Base-by-base conservation (phyloP, 2,329 filamentous ascomycete genomes). In the Pezicula rhizophila region DNA sequence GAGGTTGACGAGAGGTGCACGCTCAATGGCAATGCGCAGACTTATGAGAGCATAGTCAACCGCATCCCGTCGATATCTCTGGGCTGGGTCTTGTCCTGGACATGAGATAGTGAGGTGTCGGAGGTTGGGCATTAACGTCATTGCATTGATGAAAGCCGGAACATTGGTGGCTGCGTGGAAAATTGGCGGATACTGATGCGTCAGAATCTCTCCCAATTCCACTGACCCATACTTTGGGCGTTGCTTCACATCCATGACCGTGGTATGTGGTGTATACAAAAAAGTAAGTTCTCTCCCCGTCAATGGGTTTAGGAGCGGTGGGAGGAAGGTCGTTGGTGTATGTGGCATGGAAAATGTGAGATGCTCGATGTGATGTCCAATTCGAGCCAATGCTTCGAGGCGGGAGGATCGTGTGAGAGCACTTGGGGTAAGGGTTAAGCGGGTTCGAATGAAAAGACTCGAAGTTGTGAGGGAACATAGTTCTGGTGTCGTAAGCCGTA, bases 101-200 rank as follows among this genome's bases (percentile, higher is more conserved):
- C 88, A 93, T 52, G 80, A 82, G 62, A 95, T 78, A 43, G 79
- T 85, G 51, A 96, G 73, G 64, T 92, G 87, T 41, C 79, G 74
- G 59, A 96, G 72, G 58, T 84, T 85, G 50, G 79, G 71, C 60
- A 95, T 66, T 53, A 82, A 72, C 33, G 77, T 78, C 63, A 95
- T 74, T 43, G 87, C 87, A 54, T 82, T 77, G 58, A 92, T 83
- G 70, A 96, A 95, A 35, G 87, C 87, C 5, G 87, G 80, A 6
- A 95, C 85, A 63, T 96, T 93, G 52, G 88, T 92, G 7, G 90
- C 87, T 6, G 89, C 87, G 63, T 96, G 90, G 69, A 95, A 95
- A 2, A 95, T 71, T 5, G 90, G 88, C 46, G 89, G 88, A 61
- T 95, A 95, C 68, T 95, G 89, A 63, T 89, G 82, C 12, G 89